A percentile compares a stretch with the other conserved stretches of the same genome.
These are phyloP conservation scores for Wickerhamiella australiensis DNA, from an alignment of 805 yeast species.

Conservation along the genomic window DNA sequence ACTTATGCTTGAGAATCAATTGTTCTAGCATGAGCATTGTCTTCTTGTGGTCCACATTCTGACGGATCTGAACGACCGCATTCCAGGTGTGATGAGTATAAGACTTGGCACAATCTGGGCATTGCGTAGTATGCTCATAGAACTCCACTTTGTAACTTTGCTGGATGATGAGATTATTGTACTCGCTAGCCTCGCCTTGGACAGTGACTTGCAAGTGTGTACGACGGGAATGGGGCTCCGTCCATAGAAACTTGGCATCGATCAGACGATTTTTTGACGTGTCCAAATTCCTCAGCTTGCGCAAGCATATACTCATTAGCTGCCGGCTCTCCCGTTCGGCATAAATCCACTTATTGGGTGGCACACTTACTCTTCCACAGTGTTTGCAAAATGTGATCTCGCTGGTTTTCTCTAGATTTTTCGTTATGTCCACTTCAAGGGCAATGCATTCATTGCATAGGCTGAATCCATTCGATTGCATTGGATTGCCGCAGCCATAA, in stretches of 20 bases:
- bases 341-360: conserved; percentile 85
- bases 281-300: conserved; percentile 73
- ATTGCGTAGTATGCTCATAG: conserved; percentile 89
- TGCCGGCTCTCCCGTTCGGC: conserved; percentile 87
- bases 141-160: conserved; percentile 89
- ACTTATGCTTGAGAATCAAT: conserved; percentile 77
- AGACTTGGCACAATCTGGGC: conserved; percentile 93
- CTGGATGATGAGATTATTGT: conserved; percentile 64
- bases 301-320: conserved; percentile 70
- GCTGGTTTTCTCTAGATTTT: conserved; percentile 81
- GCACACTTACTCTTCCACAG: conserved; percentile 83
- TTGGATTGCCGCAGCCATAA: conserved; percentile 93
- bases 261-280: conserved; percentile 59
- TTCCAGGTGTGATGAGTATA: conserved; percentile 93
- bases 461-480: conserved; percentile 86
- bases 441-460: conserved; percentile 95
- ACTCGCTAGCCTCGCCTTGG: conserved; percentile 72
- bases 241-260: conserved; percentile 94
- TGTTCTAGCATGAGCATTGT: conserved; percentile 89
- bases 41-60: conserved; percentile 87
- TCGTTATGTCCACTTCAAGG: conserved; percentile 80
- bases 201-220: conserved; percentile 76
- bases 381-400: conserved; percentile 78
- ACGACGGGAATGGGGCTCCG: conserved; percentile 95
- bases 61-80: conserved; percentile 92